phyloP scores from a whole-genome alignment of 768 basidiomycete genomes.

The Ephemerocybe angulata region DNA sequence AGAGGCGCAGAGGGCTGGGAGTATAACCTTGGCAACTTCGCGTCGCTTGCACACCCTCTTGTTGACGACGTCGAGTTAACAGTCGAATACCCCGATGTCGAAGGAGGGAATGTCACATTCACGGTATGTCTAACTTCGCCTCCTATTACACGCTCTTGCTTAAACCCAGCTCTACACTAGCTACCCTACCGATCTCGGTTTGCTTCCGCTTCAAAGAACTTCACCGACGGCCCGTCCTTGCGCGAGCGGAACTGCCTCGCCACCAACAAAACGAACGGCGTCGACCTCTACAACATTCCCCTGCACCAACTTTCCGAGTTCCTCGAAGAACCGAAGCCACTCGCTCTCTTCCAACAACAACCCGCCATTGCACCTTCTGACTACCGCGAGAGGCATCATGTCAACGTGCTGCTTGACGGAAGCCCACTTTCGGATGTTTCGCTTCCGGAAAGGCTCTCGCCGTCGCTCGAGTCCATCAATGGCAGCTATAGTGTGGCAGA shows the following conservation, averaged over 20 bases:
- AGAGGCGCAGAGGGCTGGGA: constrained; percentile 35
- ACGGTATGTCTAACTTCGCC: constrained; percentile 31
- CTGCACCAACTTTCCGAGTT: not conserved
- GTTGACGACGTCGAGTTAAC: constrained; percentile 46
- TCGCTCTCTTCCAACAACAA: constrained; percentile 38
- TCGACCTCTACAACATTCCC: constrained; percentile 29
- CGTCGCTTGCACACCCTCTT: constrained; percentile 50
- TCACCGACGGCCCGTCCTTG: constrained; percentile 48
- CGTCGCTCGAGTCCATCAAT: constrained; percentile 33
- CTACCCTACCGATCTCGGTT: constrained; percentile 58
- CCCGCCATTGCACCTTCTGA: constrained; percentile 28
- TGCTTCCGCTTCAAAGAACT: constrained; percentile 39
- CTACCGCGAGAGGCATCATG: constrained; percentile 30
- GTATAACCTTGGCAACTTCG: constrained; percentile 53
- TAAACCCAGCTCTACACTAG: constrained; percentile 24
- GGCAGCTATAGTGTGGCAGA: constrained; percentile 50
- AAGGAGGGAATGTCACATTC: constrained; percentile 37
- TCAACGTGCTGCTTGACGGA: constrained; percentile 50
- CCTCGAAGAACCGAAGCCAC: constrained; percentile 20
- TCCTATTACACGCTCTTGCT: not conserved
- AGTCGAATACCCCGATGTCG: constrained; percentile 37
- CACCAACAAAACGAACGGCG: constrained; percentile 45
- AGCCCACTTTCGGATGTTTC: constrained; percentile 41
- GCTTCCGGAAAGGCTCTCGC: constrained; percentile 38
- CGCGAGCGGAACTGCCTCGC: constrained; percentile 52